Evolutionary conservation across 2,329 filamentous ascomycete genomes (phyloP).

Genomic region (Sclerotinia trifoliorum): DNA sequence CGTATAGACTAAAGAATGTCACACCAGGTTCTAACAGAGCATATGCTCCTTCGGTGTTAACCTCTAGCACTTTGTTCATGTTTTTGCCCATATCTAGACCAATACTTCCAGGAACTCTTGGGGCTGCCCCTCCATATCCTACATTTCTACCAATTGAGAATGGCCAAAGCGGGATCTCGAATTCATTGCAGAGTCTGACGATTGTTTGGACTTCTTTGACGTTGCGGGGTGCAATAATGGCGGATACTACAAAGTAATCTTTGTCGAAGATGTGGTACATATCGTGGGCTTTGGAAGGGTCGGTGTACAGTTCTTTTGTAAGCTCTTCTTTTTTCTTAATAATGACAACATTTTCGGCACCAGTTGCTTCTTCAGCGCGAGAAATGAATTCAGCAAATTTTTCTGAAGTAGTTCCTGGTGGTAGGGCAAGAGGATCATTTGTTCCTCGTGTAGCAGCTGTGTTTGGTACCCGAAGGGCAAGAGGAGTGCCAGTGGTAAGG

Average conservation of each 20-base stretch:
- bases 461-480: constrained; percentile 1
- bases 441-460: background rate
- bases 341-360: constrained; percentile 21
- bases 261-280: constrained; percentile 44
- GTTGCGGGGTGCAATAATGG: constrained; percentile 28
- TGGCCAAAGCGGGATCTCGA: constrained; percentile 47
- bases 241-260: constrained; percentile 42
- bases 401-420: constrained; percentile 21
- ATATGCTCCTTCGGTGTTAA: constrained; percentile 50
- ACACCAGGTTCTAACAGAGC: constrained; percentile 57
- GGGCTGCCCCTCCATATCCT: constrained; percentile 49
- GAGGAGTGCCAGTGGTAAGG: background rate
- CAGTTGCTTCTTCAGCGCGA: constrained; percentile 11
- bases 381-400: constrained; percentile 23
- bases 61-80: constrained; percentile 53
- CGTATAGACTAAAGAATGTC: constrained; percentile 51
- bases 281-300: constrained; percentile 38
- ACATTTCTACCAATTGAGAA: constrained; percentile 51
- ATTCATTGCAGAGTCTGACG: constrained; percentile 46
- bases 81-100: constrained; percentile 52
- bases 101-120: constrained; percentile 51
- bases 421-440: constrained; percentile 25
- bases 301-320: constrained; percentile 23
- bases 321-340: constrained; percentile 22
- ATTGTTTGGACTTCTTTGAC: constrained; percentile 49